Percentiles rank a stretch among this genome's conserved stretches.
Evolutionary conservation across 148 eudicot genomes (phyloP).

Genomic region (Spergularia bocconei): DNA sequence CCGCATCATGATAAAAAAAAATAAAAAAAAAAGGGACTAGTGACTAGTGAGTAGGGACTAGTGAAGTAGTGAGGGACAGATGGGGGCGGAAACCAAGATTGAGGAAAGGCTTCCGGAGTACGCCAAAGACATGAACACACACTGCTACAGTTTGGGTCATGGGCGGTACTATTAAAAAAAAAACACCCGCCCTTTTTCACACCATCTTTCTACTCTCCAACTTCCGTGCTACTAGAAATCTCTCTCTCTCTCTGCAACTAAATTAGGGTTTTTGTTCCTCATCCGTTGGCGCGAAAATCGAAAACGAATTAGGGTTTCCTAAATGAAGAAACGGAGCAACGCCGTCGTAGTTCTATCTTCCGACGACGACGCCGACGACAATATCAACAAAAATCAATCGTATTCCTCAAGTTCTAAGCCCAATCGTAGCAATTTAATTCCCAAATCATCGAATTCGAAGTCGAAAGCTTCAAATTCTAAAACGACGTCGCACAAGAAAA

Average conservation of each 20-base stretch:
- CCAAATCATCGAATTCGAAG: constrained; percentile 16
- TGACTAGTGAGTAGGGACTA: no score
- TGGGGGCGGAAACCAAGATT: background rate
- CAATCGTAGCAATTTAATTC: constrained; percentile 1
- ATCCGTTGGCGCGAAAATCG: background rate
- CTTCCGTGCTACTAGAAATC: background rate
- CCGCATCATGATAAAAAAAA: no score
- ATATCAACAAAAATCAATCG: background rate
- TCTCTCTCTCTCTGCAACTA: background rate
- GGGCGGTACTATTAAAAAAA: background rate
- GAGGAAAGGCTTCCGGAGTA: background rate
- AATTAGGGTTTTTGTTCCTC: constrained; percentile 23
- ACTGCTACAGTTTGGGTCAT: background rate
- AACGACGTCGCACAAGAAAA: constrained; percentile 21
- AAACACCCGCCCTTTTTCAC: constrained; percentile 32
- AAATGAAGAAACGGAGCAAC: constrained; percentile 27
- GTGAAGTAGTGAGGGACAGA: no score
- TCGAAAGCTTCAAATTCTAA: background rate
- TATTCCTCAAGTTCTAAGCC: constrained; percentile 9
- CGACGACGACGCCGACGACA: constrained; percentile 25
- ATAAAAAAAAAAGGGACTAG: no score
- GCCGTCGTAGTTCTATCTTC: constrained; percentile 23
- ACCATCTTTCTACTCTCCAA: background rate
- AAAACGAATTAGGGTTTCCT: constrained; percentile 16
- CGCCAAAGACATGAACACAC: background rate